phyloP scores from a whole-genome alignment of 331 rosid species.

The Telfairia occidentalis region DNA sequence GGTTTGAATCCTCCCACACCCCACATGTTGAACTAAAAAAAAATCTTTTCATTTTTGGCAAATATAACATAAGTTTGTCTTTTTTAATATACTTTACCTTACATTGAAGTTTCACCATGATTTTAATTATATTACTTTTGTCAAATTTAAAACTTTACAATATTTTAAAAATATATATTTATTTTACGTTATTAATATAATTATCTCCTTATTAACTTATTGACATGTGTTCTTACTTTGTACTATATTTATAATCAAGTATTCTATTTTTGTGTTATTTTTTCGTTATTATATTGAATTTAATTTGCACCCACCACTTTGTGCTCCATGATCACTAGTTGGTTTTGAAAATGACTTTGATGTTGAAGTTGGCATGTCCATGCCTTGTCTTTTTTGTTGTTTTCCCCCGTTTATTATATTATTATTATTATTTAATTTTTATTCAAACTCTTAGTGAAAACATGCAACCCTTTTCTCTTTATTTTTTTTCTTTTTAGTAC shows the following conservation, averaged over 20 bases:
- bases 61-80: too few relatives aligned
- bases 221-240: neutral
- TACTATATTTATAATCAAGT: neutral
- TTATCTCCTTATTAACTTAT: too few relatives aligned
- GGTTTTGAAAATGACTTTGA: constrained; percentile 9
- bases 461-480: neutral
- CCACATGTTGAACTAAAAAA: too few relatives aligned
- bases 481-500: neutral
- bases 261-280: neutral
- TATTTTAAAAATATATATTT: too few relatives aligned
- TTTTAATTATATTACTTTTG: too few relatives aligned
- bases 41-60: too few relatives aligned
- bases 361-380: constrained; percentile 1
- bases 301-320: neutral
- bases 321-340: neutral
- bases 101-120: too few relatives aligned
- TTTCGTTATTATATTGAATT: neutral
- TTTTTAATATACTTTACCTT: too few relatives aligned
- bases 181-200: too few relatives aligned
- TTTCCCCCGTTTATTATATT: neutral
- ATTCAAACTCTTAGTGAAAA: neutral
- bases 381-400: neutral
- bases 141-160: too few relatives aligned
- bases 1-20: too few relatives aligned
- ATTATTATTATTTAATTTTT: neutral